Evolutionary conservation across 495 filamentous ascomycete species (phyloP).

Genomic region (Neurospora pannonica): DNA sequence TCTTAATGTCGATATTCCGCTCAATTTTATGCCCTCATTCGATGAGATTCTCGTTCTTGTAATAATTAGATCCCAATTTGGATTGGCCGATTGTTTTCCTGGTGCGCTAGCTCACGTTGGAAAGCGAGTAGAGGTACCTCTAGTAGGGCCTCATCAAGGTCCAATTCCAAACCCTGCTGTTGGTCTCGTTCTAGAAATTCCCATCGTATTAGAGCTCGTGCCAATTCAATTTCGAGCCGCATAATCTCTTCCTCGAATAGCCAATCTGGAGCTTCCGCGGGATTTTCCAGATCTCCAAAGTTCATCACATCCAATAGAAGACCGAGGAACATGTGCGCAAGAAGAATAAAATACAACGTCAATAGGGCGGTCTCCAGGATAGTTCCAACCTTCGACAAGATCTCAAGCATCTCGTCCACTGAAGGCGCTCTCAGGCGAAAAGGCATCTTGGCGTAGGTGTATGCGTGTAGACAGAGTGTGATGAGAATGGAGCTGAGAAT

Average conservation of each 20-base stretch:
- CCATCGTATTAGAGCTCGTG: no score
- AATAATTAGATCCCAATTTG: background rate
- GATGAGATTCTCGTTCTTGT: background rate
- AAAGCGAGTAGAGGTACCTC: background rate
- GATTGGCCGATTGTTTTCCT: background rate
- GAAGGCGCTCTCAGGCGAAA: background rate
- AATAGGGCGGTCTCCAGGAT: background rate
- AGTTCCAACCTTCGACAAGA: background rate
- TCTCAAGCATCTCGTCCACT: background rate
- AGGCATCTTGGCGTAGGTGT: background rate
- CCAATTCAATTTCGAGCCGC: background rate
- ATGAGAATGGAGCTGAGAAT: background rate
- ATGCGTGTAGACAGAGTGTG: background rate
- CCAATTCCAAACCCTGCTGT: background rate
- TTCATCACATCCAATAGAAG: background rate
- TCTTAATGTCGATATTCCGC: background rate
- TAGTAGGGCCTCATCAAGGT: background rate
- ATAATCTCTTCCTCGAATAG: background rate
- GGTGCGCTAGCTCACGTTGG: background rate
- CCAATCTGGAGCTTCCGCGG: background rate
- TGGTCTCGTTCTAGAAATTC: background rate
- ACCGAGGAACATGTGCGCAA: background rate
- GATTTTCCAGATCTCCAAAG: background rate
- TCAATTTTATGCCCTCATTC: background rate
- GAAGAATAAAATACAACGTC: background rate